phyloP scores from a whole-genome alignment of 1,284 basidiomycete genomes.

The Fistulina hepatica region DNA sequence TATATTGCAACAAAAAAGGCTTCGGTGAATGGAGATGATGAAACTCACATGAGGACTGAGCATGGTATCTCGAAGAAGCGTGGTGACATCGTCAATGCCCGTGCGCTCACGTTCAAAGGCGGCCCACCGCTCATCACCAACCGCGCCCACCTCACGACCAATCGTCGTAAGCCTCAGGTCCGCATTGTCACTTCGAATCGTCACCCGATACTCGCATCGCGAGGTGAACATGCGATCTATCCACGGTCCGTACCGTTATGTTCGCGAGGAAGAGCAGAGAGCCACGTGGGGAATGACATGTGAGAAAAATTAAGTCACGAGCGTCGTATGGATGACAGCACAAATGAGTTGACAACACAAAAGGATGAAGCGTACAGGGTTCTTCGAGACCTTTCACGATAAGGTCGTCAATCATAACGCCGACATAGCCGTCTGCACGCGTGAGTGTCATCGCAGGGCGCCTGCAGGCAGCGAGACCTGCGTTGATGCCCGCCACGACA shows the following conservation, averaged over 20 bases:
- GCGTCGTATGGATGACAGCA: neutral
- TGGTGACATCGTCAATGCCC: slow-evolving; percentile 41
- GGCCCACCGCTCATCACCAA: slow-evolving; percentile 57
- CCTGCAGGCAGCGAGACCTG: slow-evolving; percentile 56
- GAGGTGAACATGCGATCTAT: slow-evolving; percentile 90
- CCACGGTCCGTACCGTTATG: too few species aligned
- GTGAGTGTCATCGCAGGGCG: slow-evolving; percentile 54
- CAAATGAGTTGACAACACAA: neutral
- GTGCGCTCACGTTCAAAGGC: slow-evolving; percentile 36
- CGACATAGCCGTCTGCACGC: slow-evolving; percentile 74
- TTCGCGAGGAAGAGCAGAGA: too few species aligned
- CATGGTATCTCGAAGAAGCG: slow-evolving; percentile 35
- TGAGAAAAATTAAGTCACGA: neutral
- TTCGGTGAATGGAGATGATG: too few species aligned
- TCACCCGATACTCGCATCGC: slow-evolving; percentile 82
- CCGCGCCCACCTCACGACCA: slow-evolving; percentile 45
- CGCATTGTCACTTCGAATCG: slow-evolving; percentile 80
- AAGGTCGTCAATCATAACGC: slow-evolving; percentile 87
- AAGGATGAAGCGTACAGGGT: slow-evolving; percentile 46
- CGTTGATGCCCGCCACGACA: slow-evolving; percentile 76
- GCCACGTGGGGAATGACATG: too few species aligned
- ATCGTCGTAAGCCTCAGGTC: slow-evolving; percentile 71
- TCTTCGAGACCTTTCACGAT: slow-evolving; percentile 82
- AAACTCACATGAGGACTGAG: slow-evolving; percentile 50
- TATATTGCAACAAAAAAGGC: neutral